Evolutionary conservation across 1,139 yeast species (phyloP), one percentile per base, ranked within the genome.

Genomic region (Yamadazyma blattariae): DNA sequence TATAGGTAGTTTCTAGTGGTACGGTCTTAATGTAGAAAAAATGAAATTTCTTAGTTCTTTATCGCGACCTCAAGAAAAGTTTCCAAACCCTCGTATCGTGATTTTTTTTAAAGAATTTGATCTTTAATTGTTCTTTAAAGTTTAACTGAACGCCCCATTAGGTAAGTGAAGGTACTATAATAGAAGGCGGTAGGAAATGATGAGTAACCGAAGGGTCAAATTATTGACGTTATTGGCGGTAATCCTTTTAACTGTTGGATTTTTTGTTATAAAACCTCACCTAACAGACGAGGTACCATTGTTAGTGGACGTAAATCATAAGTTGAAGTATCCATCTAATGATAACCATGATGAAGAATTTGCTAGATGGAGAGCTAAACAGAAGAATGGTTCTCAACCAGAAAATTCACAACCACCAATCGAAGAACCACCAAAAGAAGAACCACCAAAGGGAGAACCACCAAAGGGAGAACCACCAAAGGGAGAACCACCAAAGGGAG

Each of bases 361-460:
- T 19, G 32, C 25, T 6, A 25, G 34, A 17, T 41, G 41, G 44
- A 41, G 37, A 30, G 28, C 34, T n/a, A 27, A 29, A 15, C 30
- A 34, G 10, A 37, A 35, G 17, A 32, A 15, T 21, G 31, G 28
- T 29, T 29, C 24, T 18, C 11, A 22, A n/a, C n/a, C n/a, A n/a
- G n/a, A n/a, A n/a, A n/a, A n/a, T n/a, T n/a, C n/a, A 17, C 10
- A 5, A 6, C 24, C 24, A 7, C 12, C 11, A 7, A 19, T 19
- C 21, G 21, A 19, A 6, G 9, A 19, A 21, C 24, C 6, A 21
- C 9, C 24, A 6, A 22, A 25, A 23, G 27, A 17, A 13, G 27
- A 27, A 35, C 27, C 17, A 8, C 13, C 5, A 17, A 26, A 10
- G 13, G 15, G 3, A 19, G 17, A 12, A 23, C 17, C 11, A 5